phyloP scores from a whole-genome alignment of 371 early-diverging fungal species.

The Entomophthora muscae region DNA sequence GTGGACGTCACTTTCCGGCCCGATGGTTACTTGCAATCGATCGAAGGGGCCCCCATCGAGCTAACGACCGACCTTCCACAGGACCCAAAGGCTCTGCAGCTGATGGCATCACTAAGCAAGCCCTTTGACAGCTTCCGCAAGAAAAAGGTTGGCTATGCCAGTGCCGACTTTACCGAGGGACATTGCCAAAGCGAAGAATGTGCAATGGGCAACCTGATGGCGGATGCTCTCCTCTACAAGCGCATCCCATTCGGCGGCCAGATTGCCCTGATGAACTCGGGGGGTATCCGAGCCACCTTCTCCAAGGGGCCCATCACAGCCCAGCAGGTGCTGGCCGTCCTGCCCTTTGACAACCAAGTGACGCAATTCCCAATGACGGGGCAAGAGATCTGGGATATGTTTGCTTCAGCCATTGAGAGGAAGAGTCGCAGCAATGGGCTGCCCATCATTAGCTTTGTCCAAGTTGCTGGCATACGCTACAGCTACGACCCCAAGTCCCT shows the following conservation, averaged over 20 bases:
- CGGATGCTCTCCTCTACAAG: conserved; percentile 28
- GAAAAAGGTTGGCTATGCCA: conserved; percentile 20
- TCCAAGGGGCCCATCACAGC: conserved; percentile 25
- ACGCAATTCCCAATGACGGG: conserved; percentile 25
- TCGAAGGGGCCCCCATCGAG: conserved; percentile 34
- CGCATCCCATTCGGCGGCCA: conserved; percentile 13
- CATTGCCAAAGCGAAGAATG: conserved; percentile 26
- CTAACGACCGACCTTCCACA: conserved; percentile 23
- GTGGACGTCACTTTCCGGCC: conserved; percentile 37
- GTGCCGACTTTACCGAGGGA: conserved; percentile 16
- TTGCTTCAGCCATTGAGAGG: conserved; percentile 18
- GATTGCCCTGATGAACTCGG: conserved; percentile 30
- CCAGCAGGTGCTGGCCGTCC: conserved; percentile 24
- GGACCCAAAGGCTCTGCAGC: conserved; percentile 16
- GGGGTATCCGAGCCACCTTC: conserved; percentile 31
- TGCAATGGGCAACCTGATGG: conserved; percentile 26
- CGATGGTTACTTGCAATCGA: conserved; percentile 21
- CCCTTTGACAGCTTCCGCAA: conserved; percentile 25
- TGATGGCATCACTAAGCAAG: conserved; percentile 23
- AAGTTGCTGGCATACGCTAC: conserved; percentile 16
- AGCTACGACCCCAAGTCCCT: conserved; percentile 6
- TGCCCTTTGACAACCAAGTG: conserved; percentile 36
- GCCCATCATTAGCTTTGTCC: conserved; percentile 19
- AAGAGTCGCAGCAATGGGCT: conserved; percentile 12
- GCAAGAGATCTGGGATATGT: conserved; percentile 16